Evolutionary conservation across 805 yeast genomes (phyloP).

Genomic region (Limtongia smithiae): DNA sequence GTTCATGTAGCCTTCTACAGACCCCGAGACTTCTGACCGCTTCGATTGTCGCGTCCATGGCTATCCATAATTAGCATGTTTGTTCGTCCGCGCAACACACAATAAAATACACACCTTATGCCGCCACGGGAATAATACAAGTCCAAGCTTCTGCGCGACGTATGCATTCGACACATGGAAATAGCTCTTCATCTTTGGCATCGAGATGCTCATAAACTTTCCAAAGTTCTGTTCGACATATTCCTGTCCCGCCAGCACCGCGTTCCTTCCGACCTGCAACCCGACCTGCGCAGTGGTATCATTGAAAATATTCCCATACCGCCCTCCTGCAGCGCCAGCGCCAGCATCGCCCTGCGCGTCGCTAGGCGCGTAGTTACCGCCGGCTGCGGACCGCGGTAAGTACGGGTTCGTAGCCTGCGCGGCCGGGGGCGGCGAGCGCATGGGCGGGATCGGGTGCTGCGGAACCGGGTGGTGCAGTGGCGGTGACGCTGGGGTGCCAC

Average conservation of each 20-base stretch:
- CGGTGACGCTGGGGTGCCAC: constrained; percentile 34
- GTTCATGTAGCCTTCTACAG: constrained; percentile 53
- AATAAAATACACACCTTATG: constrained; percentile 66
- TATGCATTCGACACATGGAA: constrained; percentile 89
- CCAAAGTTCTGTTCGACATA: constrained; percentile 69
- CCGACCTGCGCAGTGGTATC: constrained; percentile 85
- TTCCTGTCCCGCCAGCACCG: constrained; percentile 75
- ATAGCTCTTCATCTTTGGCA: constrained; percentile 65
- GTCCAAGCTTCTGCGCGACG: constrained; percentile 66
- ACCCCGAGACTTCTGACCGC: constrained; percentile 41
- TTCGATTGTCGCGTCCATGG: constrained; percentile 33
- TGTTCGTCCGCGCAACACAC: background rate
- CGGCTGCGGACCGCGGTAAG: constrained; percentile 1
- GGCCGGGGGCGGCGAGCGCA: constrained; percentile 37
- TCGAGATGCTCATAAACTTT: constrained; percentile 45
- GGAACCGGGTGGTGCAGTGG: constrained; percentile 46
- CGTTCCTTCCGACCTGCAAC: constrained; percentile 80
- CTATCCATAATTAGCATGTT: background rate
- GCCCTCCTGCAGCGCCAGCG: constrained; percentile 2
- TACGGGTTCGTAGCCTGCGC: constrained; percentile 7
- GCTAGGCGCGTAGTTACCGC: background rate
- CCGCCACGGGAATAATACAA: constrained; percentile 81
- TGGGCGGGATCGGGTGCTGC: constrained; percentile 44
- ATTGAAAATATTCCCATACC: constrained; percentile 46
- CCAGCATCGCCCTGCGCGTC: constrained; percentile 3